A percentile compares a stretch with the other conserved stretches of the same genome.
Conservation (phyloP, 495 filamentous ascomycete genomes). For the Parathielavia appendiculata region DNA sequence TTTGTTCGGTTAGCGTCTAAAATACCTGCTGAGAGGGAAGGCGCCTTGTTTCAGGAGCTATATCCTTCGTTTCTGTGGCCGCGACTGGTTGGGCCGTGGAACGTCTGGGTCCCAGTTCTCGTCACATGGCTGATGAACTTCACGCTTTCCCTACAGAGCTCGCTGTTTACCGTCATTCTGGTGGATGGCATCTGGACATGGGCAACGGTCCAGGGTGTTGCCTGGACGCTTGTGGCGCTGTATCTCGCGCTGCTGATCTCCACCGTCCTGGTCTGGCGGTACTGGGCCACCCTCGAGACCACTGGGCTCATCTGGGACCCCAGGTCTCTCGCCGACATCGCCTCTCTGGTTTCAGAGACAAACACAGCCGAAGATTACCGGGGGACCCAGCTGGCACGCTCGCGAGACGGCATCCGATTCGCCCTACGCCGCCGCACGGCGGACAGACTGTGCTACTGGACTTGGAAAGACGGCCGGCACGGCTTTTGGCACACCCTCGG, state of each 20-base stretch:
- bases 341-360: slow-evolving; percentile 68
- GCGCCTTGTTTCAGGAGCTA: slow-evolving; percentile 49
- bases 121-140: slow-evolving; percentile 45
- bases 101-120: slow-evolving; percentile 41
- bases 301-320: slow-evolving; percentile 85
- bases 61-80: slow-evolving; percentile 50
- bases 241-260: slow-evolving; percentile 64
- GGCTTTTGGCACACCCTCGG: slow-evolving; percentile 45
- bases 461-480: slow-evolving; percentile 44
- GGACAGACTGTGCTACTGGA: slow-evolving; percentile 81
- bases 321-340: slow-evolving; percentile 70
- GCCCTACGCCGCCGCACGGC: slow-evolving; percentile 46
- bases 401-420: slow-evolving; percentile 44
- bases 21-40: slow-evolving; percentile 41
- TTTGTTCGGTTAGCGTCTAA: slow-evolving; percentile 69
- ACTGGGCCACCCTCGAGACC: slow-evolving; percentile 45
- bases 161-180: slow-evolving; percentile 43
- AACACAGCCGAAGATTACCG: slow-evolving; percentile 66
- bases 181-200: slow-evolving; percentile 60
- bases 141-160: slow-evolving; percentile 44
- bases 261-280: slow-evolving; percentile 46
- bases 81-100: slow-evolving; percentile 40
- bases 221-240: slow-evolving; percentile 70
- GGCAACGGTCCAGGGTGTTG: slow-evolving; percentile 68
- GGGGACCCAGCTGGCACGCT: slow-evolving; percentile 53